phyloP scores from a whole-genome alignment of 805 yeast genomes.

The Candida tibetensis region DNA sequence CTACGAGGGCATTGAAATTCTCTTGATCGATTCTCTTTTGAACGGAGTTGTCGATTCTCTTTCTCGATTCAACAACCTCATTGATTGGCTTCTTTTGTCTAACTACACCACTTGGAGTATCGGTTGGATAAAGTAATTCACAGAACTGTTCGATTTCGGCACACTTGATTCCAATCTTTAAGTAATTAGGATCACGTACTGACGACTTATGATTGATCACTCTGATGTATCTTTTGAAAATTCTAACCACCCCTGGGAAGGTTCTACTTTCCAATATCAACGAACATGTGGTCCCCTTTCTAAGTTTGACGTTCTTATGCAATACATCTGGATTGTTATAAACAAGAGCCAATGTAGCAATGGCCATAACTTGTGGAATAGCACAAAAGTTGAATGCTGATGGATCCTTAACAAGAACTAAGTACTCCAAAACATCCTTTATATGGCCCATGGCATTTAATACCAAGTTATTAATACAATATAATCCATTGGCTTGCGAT shows the following conservation, averaged over 20 bases:
- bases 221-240: conserved; percentile 72
- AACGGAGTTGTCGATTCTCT: conserved; percentile 8
- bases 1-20: conserved; percentile 2
- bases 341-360: conserved; percentile 85
- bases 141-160: conserved; percentile 88
- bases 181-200: conserved; percentile 82
- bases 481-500: conserved; percentile 57
- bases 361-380: conserved; percentile 98
- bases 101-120: conserved; percentile 32
- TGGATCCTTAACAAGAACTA: conserved; percentile 75
- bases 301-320: conserved; percentile 72
- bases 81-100: conserved; percentile 12
- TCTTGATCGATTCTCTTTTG: conserved; percentile 10
- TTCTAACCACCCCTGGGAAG: conserved; percentile 68
- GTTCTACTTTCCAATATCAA: conserved; percentile 74
- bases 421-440: conserved; percentile 69
- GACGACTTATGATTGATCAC: conserved; percentile 74
- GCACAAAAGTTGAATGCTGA: conserved; percentile 89
- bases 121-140: conserved; percentile 66
- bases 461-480: conserved; percentile 79
- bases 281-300: conserved; percentile 82
- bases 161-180: conserved; percentile 77
- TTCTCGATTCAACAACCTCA: conserved; percentile 9
- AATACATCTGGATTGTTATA: conserved; percentile 78
- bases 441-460: conserved; percentile 77